A percentile compares a stretch with the other conserved stretches of the same genome.
phyloP scores from a whole-genome alignment of 2,329 filamentous ascomycete species.

The Chaetomiaceae sp. region DNA sequence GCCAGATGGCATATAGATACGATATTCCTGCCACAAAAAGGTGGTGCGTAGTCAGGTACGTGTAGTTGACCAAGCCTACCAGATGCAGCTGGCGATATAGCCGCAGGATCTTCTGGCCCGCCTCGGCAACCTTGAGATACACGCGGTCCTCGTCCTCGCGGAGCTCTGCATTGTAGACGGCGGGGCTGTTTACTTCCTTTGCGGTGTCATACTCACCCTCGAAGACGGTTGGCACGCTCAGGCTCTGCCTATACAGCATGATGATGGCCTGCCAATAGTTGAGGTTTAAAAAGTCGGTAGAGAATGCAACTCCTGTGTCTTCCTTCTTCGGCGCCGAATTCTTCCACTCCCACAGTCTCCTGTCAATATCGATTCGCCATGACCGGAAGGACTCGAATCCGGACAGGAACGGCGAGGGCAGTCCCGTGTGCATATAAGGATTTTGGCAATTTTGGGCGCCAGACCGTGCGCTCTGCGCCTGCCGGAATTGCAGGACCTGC shows the following conservation, averaged over 20 bases:
- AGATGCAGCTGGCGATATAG: conserved; percentile 87
- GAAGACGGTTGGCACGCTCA: conserved; percentile 79
- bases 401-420: conserved; percentile 80
- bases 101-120: conserved; percentile 85
- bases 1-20: conserved; percentile 96
- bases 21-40: conserved; percentile 97
- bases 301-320: conserved; percentile 84
- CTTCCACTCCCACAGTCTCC: conserved; percentile 81
- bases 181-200: conserved; percentile 60
- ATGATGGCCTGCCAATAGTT: conserved; percentile 99
- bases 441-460: conserved; percentile 59
- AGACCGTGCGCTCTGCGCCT: conserved; percentile 72
- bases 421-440: conserved; percentile 69
- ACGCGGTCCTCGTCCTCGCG: conserved; percentile 84
- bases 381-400: conserved; percentile 80
- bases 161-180: conserved; percentile 59
- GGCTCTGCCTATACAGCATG: conserved; percentile 87
- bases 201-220: conserved; percentile 70
- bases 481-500: conserved; percentile 88
- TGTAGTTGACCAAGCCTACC: conserved; percentile 88
- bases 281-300: conserved; percentile 82
- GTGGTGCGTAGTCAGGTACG: conserved; percentile 91
- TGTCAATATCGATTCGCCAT: conserved; percentile 85
- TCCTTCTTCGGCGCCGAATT: conserved; percentile 69
- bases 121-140: conserved; percentile 91